phyloP scores from a whole-genome alignment of 1,139 yeast species.

The Kurtzmaniella quercitrusa region DNA sequence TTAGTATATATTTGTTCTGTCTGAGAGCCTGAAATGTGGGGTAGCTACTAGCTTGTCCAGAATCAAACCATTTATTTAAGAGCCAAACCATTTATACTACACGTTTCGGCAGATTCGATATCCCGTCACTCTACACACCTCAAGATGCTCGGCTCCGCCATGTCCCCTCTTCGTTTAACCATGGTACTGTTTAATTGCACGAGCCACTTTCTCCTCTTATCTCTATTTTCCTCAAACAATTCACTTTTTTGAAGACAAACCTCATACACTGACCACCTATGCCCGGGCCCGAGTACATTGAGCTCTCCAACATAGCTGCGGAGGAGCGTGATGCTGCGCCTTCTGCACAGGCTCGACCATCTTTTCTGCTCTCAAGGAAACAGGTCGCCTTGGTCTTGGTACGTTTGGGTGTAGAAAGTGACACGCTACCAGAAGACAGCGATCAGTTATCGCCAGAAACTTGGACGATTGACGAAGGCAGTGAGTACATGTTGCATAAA shows the following conservation, averaged over 20 bases:
- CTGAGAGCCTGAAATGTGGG: too few species aligned
- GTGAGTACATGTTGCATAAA: conserved; percentile 26
- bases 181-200: too few species aligned
- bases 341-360: neutral
- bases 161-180: too few species aligned
- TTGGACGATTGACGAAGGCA: neutral
- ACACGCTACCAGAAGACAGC: neutral
- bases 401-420: conserved; percentile 4
- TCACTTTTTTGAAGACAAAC: neutral
- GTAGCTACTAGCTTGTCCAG: too few species aligned
- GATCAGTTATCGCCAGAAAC: conserved; percentile 1
- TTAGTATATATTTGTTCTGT: too few species aligned
- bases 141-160: too few species aligned
- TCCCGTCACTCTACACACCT: too few species aligned
- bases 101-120: too few species aligned
- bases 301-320: conserved; percentile 6
- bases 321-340: neutral
- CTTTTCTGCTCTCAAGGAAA: neutral
- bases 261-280: neutral
- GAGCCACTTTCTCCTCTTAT: neutral
- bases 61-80: too few species aligned
- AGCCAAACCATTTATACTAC: too few species aligned
- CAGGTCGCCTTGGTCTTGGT: conserved; percentile 3
- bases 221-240: neutral
- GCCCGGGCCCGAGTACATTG: conserved; percentile 7